Base-by-base conservation (phyloP, 345 rosid genomes). In the Garcia nutans region DNA sequence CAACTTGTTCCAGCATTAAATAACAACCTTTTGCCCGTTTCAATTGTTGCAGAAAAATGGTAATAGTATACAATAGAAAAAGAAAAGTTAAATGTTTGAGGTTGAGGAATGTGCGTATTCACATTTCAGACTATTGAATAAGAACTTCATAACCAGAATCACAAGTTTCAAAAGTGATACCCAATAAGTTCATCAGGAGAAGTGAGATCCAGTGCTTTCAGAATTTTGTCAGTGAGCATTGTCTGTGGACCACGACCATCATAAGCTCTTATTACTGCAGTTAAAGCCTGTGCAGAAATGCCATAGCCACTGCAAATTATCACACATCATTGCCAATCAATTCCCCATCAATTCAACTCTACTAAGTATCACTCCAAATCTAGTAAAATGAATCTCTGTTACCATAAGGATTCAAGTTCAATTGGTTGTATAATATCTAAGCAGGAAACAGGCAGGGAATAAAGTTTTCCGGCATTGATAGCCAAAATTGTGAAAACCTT, bases 241-340 rank as follows among this genome's bases (percentile, higher is more conserved):
- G 98, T 95, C 49, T 76, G 76, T 42, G 91, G 89, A 63, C 99
- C 98, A 64, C 98, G 97, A 47, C 98, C 99, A 86, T 93, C 99
- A 76, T 91, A 86, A 60, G 96, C 99, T 87, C 88, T 89, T 68
- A 95, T 78, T 73, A 95, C 86, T 28, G 98, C 97, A 59, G 97
- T 93, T 57, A 93, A 85, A 77, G 98, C 98, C 83, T 83, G 92
- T 57, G 98, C 98, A 80, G 99, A 86, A 77, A 95, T 95, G 62
- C 99, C 98, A 87, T 93, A 95, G 71, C 93, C 89, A 87, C 92
- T 87, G 86, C 80, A 84, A 60, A 42, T 68, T 37, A 52, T 22
- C 17, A 54, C 55, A 75, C 26, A 47, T 11, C 37, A 68, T 2
- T 0, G 24, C 23, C 0, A 13, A 11, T 68, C n/a, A 68, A 26